Percentiles rank a stretch among this genome's conserved stretches.
These are phyloP conservation scores for Pleurotus cornucopiae DNA, from an alignment of 768 basidiomycete species.

Conservation along the genomic window DNA sequence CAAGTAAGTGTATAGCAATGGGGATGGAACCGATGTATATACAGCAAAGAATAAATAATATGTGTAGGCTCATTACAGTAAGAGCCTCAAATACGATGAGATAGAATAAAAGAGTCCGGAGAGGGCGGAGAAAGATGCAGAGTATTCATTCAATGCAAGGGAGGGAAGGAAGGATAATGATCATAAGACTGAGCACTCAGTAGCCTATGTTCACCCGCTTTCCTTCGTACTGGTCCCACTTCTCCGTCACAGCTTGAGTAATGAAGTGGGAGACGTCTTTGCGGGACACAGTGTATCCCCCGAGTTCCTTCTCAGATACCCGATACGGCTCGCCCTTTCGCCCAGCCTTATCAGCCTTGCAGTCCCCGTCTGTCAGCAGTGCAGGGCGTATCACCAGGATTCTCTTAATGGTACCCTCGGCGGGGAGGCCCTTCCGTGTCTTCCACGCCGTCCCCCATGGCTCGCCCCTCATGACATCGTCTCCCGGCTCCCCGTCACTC, in stretches of 20 bases:
- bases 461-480: slow-evolving; percentile 36
- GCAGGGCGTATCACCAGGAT: slow-evolving; percentile 54
- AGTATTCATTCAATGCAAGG: no score
- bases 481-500: slow-evolving; percentile 32
- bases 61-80: no score
- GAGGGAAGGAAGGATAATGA: no score
- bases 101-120: no score
- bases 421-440: slow-evolving; percentile 34
- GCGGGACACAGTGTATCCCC: slow-evolving; percentile 53
- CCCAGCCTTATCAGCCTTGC: slow-evolving; percentile 30
- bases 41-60: no score
- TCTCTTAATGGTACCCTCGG: slow-evolving; percentile 36
- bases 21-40: no score
- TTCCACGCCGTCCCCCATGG: slow-evolving; percentile 47
- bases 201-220: slow-evolving; percentile 48
- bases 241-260: slow-evolving; percentile 36
- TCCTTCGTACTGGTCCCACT: slow-evolving; percentile 52
- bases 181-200: slow-evolving; percentile 16
- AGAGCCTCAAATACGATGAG: no score
- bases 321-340: slow-evolving; percentile 35
- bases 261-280: slow-evolving; percentile 66
- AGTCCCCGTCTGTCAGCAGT: slow-evolving; percentile 54
- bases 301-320: slow-evolving; percentile 37
- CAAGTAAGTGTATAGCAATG: no score
- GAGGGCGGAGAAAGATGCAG: no score